Percentiles rank a stretch among this genome's conserved stretches.
These are phyloP conservation scores for Fragaria nilgerrensis DNA, from an alignment of 306 rosid species.

Conservation along the genomic window DNA sequence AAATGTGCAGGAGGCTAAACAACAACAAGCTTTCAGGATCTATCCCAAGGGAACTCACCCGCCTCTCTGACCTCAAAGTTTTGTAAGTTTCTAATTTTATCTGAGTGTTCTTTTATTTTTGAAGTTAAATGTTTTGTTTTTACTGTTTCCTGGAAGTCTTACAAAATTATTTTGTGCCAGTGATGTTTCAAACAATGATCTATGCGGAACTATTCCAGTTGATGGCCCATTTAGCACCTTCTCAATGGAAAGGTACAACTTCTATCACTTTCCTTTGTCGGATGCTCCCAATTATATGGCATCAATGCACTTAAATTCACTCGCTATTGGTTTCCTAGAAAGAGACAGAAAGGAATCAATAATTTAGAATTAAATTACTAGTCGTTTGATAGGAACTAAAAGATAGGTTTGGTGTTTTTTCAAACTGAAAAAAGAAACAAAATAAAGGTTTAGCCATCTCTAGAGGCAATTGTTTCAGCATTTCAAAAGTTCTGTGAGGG, in stretches of 20 bases:
- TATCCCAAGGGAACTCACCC: constrained; percentile 79
- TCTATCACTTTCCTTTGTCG: neutral
- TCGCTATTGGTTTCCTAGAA: neutral
- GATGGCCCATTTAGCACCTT: constrained; percentile 89
- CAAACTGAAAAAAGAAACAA: too few species aligned
- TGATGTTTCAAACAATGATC: constrained; percentile 82
- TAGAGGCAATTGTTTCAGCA: neutral
- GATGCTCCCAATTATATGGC: neutral
- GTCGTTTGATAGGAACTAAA: neutral
- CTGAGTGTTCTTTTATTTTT: neutral
- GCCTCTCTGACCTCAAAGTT: constrained; percentile 72
- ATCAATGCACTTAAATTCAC: neutral
- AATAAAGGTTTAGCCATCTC: neutral
- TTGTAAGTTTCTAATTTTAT: constrained; percentile 49
- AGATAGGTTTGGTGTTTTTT: neutral
- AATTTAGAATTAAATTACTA: constrained; percentile 3
- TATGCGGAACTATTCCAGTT: constrained; percentile 92
- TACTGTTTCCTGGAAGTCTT: constrained; percentile 12
- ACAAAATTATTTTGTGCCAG: constrained; percentile 42
- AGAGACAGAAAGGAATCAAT: constrained; percentile 4
- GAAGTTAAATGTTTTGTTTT: neutral
- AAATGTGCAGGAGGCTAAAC: constrained; percentile 56
- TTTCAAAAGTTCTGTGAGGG: neutral
- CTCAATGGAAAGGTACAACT: constrained; percentile 64
- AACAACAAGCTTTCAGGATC: constrained; percentile 76